Evolutionary conservation across 805 yeast species (phyloP).

Genomic region (Cyberlindnera samutprakarnensis): DNA sequence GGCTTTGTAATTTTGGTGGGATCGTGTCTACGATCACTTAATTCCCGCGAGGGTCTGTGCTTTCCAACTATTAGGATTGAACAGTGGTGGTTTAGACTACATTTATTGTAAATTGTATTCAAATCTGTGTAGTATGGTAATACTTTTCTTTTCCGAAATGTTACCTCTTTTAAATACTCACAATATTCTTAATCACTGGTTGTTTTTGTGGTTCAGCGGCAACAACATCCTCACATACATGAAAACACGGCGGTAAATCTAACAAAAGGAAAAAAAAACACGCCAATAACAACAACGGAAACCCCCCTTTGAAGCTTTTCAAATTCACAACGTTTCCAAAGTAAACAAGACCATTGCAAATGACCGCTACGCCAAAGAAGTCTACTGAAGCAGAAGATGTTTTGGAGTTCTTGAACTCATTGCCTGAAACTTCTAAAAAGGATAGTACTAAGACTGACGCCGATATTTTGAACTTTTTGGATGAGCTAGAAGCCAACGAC

Average conservation of each 20-base stretch:
- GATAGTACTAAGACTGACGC: conserved; percentile 21
- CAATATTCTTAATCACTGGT: too few species aligned
- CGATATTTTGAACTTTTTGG: conserved; percentile 37
- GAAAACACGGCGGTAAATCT: not conserved
- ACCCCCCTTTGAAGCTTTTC: too few species aligned
- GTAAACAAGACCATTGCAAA: too few species aligned
- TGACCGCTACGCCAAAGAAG: conserved; percentile 22
- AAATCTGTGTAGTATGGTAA: too few species aligned
- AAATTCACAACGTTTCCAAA: too few species aligned
- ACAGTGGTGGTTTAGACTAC: conserved; percentile 1
- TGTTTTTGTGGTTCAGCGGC: too few species aligned
- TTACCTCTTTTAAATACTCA: too few species aligned
- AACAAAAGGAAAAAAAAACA: not conserved
- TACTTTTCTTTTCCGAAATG: too few species aligned
- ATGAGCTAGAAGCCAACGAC: conserved; percentile 50
- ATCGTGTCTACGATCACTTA: conserved; percentile 32
- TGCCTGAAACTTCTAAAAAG: conserved; percentile 45
- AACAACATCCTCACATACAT: too few species aligned
- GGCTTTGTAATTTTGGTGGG: conserved; percentile 25
- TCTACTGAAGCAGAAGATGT: conserved; percentile 64
- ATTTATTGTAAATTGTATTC: not conserved
- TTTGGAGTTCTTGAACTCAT: conserved; percentile 69
- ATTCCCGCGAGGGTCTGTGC: conserved; percentile 1
- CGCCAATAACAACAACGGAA: too few species aligned
- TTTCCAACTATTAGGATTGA: not conserved